Conservation (phyloP, 768 basidiomycete species). For the Gymnopilus junonius region DNA sequence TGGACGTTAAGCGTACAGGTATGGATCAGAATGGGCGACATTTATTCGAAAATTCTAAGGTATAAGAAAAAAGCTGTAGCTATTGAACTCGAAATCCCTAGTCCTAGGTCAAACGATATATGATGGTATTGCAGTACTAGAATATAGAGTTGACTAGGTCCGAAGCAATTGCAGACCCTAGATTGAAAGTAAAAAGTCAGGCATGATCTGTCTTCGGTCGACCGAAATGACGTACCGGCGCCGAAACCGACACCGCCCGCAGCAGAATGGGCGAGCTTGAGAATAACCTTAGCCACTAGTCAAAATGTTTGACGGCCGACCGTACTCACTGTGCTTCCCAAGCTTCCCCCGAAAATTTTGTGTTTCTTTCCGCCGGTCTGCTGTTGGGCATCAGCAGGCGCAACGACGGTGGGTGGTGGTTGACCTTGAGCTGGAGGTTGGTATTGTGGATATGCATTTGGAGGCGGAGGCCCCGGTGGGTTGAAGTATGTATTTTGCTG, state of each 20-base stretch:
- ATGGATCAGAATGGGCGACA: too few relatives aligned
- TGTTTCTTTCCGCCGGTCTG: constrained; percentile 52
- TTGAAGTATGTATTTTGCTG: constrained; percentile 17
- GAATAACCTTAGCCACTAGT: constrained; percentile 2
- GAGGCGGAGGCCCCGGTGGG: constrained; percentile 13
- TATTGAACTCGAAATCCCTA: neutral
- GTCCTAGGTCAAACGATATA: neutral
- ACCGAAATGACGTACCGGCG: constrained; percentile 48
- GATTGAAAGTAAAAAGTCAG: neutral
- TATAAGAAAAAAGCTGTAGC: neutral
- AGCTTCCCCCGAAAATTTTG: constrained; percentile 46
- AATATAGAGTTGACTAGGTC: constrained; percentile 53
- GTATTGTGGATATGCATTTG: constrained; percentile 16
- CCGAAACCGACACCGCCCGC: constrained; percentile 77
- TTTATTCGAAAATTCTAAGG: neutral
- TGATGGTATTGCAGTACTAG: constrained; percentile 24
- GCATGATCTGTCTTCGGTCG: neutral
- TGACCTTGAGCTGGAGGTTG: constrained; percentile 19
- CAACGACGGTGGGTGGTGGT: constrained; percentile 17
- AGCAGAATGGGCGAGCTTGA: constrained; percentile 55
- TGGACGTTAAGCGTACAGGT: neutral
- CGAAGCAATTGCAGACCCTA: constrained; percentile 49
- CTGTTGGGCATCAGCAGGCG: constrained; percentile 24
- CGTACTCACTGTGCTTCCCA: constrained; percentile 54
- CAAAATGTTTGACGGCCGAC: neutral